phyloP scores from a whole-genome alignment of 805 yeast genomes.

The Candida hispaniensis region DNA sequence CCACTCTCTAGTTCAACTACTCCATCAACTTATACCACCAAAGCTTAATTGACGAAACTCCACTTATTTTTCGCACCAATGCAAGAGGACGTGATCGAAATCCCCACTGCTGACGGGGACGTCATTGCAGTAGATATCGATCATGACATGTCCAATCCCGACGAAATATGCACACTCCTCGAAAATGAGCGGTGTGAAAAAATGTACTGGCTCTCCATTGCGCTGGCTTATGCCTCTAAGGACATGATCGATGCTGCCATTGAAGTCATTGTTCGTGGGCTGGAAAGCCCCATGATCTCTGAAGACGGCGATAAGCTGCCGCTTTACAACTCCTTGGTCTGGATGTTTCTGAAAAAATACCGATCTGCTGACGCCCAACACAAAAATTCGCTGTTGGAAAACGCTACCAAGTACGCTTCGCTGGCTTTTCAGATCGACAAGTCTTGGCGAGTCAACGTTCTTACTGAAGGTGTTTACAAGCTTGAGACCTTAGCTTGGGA shows the following conservation, averaged over 20 bases:
- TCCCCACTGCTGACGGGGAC: constrained; percentile 62
- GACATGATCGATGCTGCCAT: constrained; percentile 51
- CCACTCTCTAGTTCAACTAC: no score
- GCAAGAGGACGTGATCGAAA: constrained; percentile 37
- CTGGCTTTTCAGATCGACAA: constrained; percentile 39
- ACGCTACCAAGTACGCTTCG: constrained; percentile 38
- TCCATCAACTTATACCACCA: no score
- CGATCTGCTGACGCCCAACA: constrained; percentile 26
- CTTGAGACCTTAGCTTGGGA: constrained; percentile 53
- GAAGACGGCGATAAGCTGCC: constrained; percentile 37
- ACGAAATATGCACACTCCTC: constrained; percentile 65
- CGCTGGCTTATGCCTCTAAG: constrained; percentile 63
- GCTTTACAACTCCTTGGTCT: constrained; percentile 53
- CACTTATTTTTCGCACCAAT: neutral
- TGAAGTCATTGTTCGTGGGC: constrained; percentile 51
- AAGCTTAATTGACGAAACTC: neutral
- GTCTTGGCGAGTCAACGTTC: constrained; percentile 37
- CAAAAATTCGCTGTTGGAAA: constrained; percentile 14
- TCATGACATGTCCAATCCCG: constrained; percentile 77
- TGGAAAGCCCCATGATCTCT: constrained; percentile 28
- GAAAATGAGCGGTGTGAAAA: constrained; percentile 68
- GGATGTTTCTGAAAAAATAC: constrained; percentile 43
- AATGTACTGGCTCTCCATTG: constrained; percentile 77
- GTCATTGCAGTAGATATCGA: constrained; percentile 74
- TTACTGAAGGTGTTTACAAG: constrained; percentile 59